Percentiles rank a stretch among this genome's conserved stretches.
These are phyloP conservation scores for Trichosanthes truncata DNA, from an alignment of 306 rosid genomes.

Conservation along the genomic window DNA sequence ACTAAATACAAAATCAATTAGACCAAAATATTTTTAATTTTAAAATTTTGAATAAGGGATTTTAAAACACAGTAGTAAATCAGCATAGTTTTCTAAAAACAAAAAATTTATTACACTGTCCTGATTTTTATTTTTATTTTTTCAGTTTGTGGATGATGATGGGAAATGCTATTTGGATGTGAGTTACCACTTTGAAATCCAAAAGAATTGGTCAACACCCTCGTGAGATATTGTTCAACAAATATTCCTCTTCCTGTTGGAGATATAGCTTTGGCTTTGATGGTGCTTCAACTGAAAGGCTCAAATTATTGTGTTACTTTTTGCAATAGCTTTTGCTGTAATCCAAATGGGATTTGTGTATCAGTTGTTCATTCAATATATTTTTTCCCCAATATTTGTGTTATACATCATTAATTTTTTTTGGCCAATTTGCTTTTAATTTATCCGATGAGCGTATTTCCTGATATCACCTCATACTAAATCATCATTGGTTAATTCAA, in stretches of 20 bases:
- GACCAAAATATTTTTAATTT: too few relatives aligned
- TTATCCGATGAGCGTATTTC: too few relatives aligned
- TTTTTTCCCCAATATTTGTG: not conserved
- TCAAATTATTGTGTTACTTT: not conserved
- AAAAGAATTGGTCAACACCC: constrained; percentile 60
- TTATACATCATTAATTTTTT: not conserved
- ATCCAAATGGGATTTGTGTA: not conserved
- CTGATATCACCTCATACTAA: too few relatives aligned
- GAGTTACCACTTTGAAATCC: constrained; percentile 71
- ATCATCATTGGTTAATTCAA: too few relatives aligned
- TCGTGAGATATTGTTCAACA: constrained; percentile 15
- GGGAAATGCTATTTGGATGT: constrained; percentile 72
- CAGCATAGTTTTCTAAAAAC: not conserved
- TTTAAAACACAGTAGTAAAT: too few relatives aligned
- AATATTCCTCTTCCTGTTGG: not conserved
- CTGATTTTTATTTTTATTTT: not conserved
- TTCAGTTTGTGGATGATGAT: constrained; percentile 89
- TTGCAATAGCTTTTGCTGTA: not conserved
- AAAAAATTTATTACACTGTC: too few relatives aligned
- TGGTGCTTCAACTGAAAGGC: not conserved
- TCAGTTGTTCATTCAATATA: not conserved
- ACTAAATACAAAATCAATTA: too few relatives aligned
- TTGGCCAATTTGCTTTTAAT: not conserved
- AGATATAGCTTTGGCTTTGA: not conserved
- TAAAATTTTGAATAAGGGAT: too few relatives aligned